phyloP scores from a whole-genome alignment of 179 eudicot species.

The Beta corolliflora region DNA sequence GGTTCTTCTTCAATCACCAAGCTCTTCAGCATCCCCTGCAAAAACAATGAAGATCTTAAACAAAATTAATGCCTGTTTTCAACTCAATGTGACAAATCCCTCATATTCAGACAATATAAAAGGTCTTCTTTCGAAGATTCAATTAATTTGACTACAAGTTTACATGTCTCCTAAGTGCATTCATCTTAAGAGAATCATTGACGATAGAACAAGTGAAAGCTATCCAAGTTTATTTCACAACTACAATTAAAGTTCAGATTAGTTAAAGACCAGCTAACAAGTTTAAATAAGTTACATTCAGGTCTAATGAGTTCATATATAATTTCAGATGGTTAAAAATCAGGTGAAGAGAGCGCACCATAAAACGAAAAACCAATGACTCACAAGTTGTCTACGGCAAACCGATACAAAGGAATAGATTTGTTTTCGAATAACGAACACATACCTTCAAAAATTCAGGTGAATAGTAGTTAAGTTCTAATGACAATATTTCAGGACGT shows the following conservation, averaged over 20 bases:
- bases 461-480: slow-evolving; percentile 21
- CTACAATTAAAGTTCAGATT: no score
- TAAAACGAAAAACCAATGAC: background rate
- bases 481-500: slow-evolving; percentile 23
- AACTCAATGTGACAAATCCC: no score
- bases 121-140: background rate
- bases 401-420: background rate
- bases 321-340: no score
- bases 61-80: background rate
- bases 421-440: slow-evolving; percentile 1
- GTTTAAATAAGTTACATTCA: no score
- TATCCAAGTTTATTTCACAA: no score
- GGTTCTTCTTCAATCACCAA: slow-evolving; percentile 17
- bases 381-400: background rate
- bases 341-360: no score
- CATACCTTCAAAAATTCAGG: slow-evolving; percentile 28
- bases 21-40: slow-evolving; percentile 27
- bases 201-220: no score
- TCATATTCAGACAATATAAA: background rate
- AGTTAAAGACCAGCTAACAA: no score
- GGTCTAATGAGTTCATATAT: no score
- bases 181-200: background rate
- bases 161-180: background rate
- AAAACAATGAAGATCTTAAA: slow-evolving; percentile 1
- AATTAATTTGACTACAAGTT: background rate